Percentiles rank a stretch among this genome's conserved stretches.
These are phyloP conservation scores for Aspergillus steynii DNA, from an alignment of 495 filamentous ascomycete genomes.

Conservation along the genomic window DNA sequence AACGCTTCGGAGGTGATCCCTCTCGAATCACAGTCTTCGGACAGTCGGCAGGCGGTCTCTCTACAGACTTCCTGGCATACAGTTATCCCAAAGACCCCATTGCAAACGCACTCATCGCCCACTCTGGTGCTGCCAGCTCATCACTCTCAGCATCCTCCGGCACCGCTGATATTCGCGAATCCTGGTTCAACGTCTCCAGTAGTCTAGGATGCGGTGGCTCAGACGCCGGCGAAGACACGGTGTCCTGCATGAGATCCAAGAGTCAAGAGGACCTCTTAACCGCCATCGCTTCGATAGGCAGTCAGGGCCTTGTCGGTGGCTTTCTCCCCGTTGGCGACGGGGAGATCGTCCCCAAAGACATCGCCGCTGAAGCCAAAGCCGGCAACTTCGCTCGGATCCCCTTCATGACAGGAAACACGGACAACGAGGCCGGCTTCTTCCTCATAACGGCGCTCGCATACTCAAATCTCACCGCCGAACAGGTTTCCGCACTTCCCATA, in stretches of 20 bases:
- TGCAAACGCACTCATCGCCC: constrained; percentile 23
- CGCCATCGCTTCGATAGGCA: constrained; percentile 17
- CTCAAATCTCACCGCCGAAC: constrained; percentile 10
- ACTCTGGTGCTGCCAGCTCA: constrained; percentile 24
- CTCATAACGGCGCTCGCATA: constrained; percentile 9
- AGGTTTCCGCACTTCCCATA: constrained; percentile 7
- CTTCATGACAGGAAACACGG: constrained; percentile 13
- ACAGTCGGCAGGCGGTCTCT: constrained; percentile 32
- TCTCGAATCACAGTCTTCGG: constrained; percentile 32
- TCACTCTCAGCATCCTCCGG: constrained; percentile 3
- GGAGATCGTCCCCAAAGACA: constrained; percentile 5
- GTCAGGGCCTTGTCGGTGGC: neutral
- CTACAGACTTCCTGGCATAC: constrained; percentile 24
- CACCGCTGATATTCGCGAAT: neutral
- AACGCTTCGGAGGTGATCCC: constrained; percentile 35
- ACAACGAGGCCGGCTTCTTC: constrained; percentile 17
- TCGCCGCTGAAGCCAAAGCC: neutral
- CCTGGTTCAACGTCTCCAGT: constrained; percentile 40
- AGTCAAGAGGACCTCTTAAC: constrained; percentile 31
- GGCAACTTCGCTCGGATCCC: constrained; percentile 15
- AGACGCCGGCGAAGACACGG: constrained; percentile 25
- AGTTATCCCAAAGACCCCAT: constrained; percentile 30
- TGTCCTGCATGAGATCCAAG: constrained; percentile 45
- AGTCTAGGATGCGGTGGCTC: constrained; percentile 37
- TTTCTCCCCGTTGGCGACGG: constrained; percentile 16